Evolutionary conservation across 2,329 filamentous ascomycete species (phyloP), one percentile per base, ranked within the genome.

Genomic region (Apiospora sp.): DNA sequence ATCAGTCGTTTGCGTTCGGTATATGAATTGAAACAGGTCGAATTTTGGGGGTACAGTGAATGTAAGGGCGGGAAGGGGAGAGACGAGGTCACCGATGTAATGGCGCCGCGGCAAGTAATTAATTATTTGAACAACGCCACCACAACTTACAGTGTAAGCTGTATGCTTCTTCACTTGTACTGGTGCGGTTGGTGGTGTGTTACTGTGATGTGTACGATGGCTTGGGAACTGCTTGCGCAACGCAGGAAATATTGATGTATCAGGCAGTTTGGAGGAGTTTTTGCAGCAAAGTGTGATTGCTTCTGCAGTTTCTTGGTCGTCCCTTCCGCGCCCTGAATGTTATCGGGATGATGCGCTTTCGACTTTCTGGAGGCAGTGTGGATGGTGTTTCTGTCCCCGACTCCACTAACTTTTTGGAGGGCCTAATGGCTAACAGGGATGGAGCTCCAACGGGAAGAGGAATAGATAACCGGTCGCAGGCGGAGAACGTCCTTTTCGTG

Each of bases 141-240:
- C 58, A 34, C 54, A 22, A 64, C 58, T 64, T 64, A 64, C 58
- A 64, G 58, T 37, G 58, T n/a, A 64, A 64, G 58, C 34, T n/a
- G 58, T n/a, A 41, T 41, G 58, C 34, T 64, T 41, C 34, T 64
- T 22, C 37, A 61, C 54, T 61, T 37, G 30, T 4, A 61, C 54
- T 12, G 54, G 49, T 41, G 37, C 10, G 37, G 46, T 22, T 12
- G 54, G 54, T 61, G 58, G 58, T 64, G 58, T 34, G 54, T 64
- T 64, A 64, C 34, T 41, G 58, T 41, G 58, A 37, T 64, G 8
- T 64, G 58, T 64, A 64, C 34, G 58, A 64, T n/a, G 58, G 58
- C 19, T 24, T 41, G 34, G 58, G 8, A 8, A 49, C 46, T 64
- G 58, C 58, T 64, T 64, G 58, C 58, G 34, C 58, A 41, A 41